Evolutionary conservation across 371 early-diverging fungal species (phyloP), one percentile per base, ranked within the genome.

Genomic region (Conidiobolus incongruus): DNA sequence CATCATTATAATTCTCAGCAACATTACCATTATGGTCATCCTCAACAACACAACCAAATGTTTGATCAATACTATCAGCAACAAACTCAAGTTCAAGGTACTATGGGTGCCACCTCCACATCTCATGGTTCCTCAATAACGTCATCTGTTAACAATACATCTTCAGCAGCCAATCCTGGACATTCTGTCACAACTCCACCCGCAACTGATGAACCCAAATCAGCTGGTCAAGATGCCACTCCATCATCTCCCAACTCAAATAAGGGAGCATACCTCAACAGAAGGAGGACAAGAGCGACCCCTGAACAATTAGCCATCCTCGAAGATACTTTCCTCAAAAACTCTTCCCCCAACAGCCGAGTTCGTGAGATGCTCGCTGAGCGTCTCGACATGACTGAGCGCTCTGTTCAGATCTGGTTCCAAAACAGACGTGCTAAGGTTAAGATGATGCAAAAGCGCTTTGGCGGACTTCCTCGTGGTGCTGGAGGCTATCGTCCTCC

Each of bases 371-470:
- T 72, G 28, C 70, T 95, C 21, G 81, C 87, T 23, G 64, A 66
- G 42, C 72, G 83, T 51, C 68, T 95, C 16, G 70, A 78, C 47
- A 92, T 95, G 91, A 82, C 91, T 20, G 77, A 77, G 47, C 67
- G 87, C 53, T 77, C 87, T 13, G 88, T 98, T 47, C 93, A 95
- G 56, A 89, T 97, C 49, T 97, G 99, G 99, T 98, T 98, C 68
- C 99, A 98, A 59, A 98, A 98, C 71, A 69, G 89, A 52, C 70
- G 99, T 37, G 92, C 93, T 35, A 92, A 90, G 61, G 78, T 77
- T 20, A 91, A 88, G 63, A 75, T 66, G 55, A 56, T 63, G 44
- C 69, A 71, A 42, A 57, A 60, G 45, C 52, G 63, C 56, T 68
- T 38, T 61, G 62, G 7, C 66, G 70, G 46, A 72, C 47, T 67